These are phyloP conservation scores for Jaenimonas drosophilae DNA, from an alignment of 208 protist species.

Conservation along the genomic window DNA sequence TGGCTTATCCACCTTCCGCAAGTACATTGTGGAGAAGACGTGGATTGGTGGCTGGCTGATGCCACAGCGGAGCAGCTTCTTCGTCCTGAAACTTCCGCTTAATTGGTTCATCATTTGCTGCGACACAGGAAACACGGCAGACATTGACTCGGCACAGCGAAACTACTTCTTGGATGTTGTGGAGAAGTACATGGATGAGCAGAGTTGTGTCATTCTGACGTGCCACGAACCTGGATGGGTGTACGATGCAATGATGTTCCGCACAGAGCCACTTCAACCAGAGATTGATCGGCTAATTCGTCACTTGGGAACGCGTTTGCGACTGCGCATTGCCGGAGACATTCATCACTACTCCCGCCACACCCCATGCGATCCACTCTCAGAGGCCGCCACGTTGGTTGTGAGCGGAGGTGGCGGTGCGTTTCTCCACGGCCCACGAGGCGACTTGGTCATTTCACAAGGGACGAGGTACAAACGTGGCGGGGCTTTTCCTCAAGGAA, in stretches of 20 bases:
- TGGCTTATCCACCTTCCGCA: constrained; percentile 65
- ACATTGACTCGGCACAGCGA: constrained; percentile 74
- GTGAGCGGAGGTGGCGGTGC: constrained; percentile 80
- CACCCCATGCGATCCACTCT: constrained; percentile 27
- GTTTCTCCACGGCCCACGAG: constrained; percentile 67
- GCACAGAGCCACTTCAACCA: constrained; percentile 30
- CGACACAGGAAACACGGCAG: constrained; percentile 58
- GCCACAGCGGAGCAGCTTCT: constrained; percentile 79
- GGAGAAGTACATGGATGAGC: constrained; percentile 51
- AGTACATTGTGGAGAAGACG: constrained; percentile 59
- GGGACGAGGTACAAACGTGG: constrained; percentile 44
- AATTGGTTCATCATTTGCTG: constrained; percentile 84
- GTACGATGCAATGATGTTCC: constrained; percentile 41
- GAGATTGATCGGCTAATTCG: constrained; percentile 37
- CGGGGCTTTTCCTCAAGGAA: constrained; percentile 42
- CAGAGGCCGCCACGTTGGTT: constrained; percentile 52
- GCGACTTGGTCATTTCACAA: constrained; percentile 41
- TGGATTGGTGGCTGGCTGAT: constrained; percentile 83
- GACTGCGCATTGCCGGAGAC: constrained; percentile 63
- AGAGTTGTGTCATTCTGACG: constrained; percentile 60
- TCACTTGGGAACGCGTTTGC: constrained; percentile 52
- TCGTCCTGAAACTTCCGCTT: constrained; percentile 59
- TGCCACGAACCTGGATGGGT: constrained; percentile 75
- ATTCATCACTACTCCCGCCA: constrained; percentile 86
- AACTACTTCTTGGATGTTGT: constrained; percentile 78